Percentiles rank a stretch among this genome's conserved stretches.
Evolutionary conservation across 495 filamentous ascomycete species (phyloP).

Genomic region (Hypoxylon rickii): DNA sequence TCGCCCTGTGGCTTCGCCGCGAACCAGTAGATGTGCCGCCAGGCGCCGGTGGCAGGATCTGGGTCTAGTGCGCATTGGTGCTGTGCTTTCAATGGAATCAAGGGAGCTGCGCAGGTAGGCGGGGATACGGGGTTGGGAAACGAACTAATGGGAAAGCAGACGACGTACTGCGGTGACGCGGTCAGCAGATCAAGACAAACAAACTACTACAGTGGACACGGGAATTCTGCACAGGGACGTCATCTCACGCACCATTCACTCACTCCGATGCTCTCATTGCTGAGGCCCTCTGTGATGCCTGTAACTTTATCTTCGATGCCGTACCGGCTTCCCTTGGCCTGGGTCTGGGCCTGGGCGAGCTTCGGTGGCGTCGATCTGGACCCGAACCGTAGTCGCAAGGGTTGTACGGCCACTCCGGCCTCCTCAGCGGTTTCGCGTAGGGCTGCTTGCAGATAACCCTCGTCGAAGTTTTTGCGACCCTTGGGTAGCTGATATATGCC

Average conservation of each 20-base stretch:
- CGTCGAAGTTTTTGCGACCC: slow-evolving; percentile 51
- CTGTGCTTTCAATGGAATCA: slow-evolving; percentile 4
- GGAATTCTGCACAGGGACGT: neutral
- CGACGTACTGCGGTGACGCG: slow-evolving; percentile 16
- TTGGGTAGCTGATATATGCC: slow-evolving; percentile 53
- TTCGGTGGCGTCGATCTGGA: slow-evolving; percentile 40
- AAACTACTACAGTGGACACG: slow-evolving; percentile 1
- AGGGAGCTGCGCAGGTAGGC: neutral
- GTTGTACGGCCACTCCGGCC: slow-evolving; percentile 44
- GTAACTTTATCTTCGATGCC: slow-evolving; percentile 33
- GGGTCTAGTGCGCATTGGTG: slow-evolving; percentile 33
- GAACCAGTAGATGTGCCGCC: slow-evolving; percentile 42
- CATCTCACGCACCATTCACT: slow-evolving; percentile 37
- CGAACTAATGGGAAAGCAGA: slow-evolving; percentile 1
- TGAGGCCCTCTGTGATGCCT: slow-evolving; percentile 34
- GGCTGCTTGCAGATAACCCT: slow-evolving; percentile 45
- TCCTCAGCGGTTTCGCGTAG: slow-evolving; percentile 54
- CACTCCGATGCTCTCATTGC: slow-evolving; percentile 37
- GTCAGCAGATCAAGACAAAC: slow-evolving; percentile 17
- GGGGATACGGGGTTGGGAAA: neutral
- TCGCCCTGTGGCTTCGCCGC: slow-evolving; percentile 33
- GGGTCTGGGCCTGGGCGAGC: slow-evolving; percentile 10
- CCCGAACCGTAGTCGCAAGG: slow-evolving; percentile 43
- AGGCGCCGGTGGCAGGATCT: slow-evolving; percentile 39
- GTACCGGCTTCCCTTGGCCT: slow-evolving; percentile 11